phyloP scores from a whole-genome alignment of 495 filamentous ascomycete species.

The Amphirosellinia nigrospora region DNA sequence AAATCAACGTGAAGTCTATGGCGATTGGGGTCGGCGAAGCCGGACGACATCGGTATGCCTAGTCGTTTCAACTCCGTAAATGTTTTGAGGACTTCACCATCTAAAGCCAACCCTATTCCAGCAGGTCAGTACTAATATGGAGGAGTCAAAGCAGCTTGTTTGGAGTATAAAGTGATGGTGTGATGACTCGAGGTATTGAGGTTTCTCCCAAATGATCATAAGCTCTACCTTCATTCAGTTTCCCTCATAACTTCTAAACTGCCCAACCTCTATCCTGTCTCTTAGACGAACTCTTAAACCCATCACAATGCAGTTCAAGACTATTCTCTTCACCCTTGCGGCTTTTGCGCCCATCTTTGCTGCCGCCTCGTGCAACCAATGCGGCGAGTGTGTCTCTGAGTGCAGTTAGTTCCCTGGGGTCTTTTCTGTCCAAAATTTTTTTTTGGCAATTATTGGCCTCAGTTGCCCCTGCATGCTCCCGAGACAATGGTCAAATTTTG shows the following conservation, averaged over 20 bases:
- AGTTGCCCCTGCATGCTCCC: too few species aligned
- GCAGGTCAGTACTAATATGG: neutral
- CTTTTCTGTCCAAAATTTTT: too few species aligned
- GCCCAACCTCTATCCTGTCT: neutral
- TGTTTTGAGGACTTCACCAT: neutral
- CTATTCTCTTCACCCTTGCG: neutral
- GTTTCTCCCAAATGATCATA: neutral
- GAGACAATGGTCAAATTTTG: too few species aligned
- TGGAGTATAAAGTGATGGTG: neutral
- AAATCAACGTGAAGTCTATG: neutral
- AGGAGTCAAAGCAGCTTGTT: neutral
- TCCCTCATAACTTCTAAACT: neutral
- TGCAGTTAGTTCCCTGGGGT: too few species aligned
- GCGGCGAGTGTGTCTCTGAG: conserved; percentile 5
- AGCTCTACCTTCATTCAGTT: neutral
- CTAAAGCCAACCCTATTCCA: neutral
- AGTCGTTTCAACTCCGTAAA: neutral
- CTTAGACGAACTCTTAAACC: neutral
- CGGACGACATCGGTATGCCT: neutral
- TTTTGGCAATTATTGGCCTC: too few species aligned
- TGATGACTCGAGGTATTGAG: neutral
- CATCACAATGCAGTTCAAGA: conserved; percentile 7
- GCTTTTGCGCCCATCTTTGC: conserved; percentile 3
- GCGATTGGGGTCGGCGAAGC: neutral
- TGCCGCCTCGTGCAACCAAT: conserved; percentile 1